Evolutionary conservation across 108 stramenopile genomes (phyloP), one percentile per base, ranked within the genome.

Genomic region (Fragilariopsis cylindrus): DNA sequence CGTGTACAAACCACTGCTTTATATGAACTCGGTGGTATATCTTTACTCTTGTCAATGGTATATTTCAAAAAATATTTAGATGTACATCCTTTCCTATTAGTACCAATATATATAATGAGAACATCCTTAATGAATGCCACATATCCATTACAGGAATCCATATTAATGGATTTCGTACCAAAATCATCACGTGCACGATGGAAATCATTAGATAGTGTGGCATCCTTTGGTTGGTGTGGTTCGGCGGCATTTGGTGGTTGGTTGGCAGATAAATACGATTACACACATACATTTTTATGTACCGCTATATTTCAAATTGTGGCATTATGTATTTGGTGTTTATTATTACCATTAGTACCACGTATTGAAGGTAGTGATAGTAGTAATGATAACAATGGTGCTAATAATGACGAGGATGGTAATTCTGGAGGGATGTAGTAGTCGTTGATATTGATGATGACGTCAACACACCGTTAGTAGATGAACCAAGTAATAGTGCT

Each of bases 211-310:
- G 92, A 93, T 65, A 69, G 76, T 45, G 69, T 86, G n/a, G 68
- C 88, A 0, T 46, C 65, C 52, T 88, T 94, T 77, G 89, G 89
- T 2, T 94, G 92, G 92, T 82, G 84, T 67, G 93, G 93, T 8
- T 86, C 85, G 53, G 93, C 93, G 12, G 81, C 86, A 13, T 54
- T 89, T 18, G 93, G 93, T 39, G 93, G 93, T 0, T 67, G 76
- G 72, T 47, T 88, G 18, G 74, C 85, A 12, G 93, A 94, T 60
- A 67, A 65, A n/a, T 74, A 79, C 53, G 86, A 87, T 70, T 91
- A 90, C 70, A 78, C 80, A 8, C 76, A 76, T 63, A 90, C 86
- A 48, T 93, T 93, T 71, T 55, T 84, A 39, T 76, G 89, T 44
- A 93, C 92, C 4, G 88, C 88, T 7, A 53, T 78, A 39, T 19